Conservation (phyloP, 2,329 filamentous ascomycete genomes). For the Arachnomyces sp. region DNA sequence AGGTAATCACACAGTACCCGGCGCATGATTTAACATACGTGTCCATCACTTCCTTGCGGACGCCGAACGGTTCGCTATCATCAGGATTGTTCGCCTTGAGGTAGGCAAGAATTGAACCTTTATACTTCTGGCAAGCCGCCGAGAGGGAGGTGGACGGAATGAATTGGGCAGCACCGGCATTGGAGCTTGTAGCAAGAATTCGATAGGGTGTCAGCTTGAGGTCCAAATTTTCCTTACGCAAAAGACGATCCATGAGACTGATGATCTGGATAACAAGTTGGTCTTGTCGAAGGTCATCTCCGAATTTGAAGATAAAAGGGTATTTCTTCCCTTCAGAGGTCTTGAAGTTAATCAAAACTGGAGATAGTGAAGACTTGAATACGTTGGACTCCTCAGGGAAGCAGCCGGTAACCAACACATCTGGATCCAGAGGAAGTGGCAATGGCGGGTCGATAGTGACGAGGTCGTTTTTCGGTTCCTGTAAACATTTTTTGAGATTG, state of each 20-base stretch:
- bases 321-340: conserved; percentile 71
- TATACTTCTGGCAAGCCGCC: conserved; percentile 75
- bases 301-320: conserved; percentile 93
- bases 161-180: conserved; percentile 87
- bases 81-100: conserved; percentile 86
- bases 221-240: conserved; percentile 93
- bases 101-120: conserved; percentile 69
- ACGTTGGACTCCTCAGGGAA: conserved; percentile 79
- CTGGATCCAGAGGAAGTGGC: conserved; percentile 80
- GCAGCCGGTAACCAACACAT: conserved; percentile 68
- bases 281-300: conserved; percentile 92
- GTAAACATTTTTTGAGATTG: conserved; percentile 72
- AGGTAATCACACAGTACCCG: conserved; percentile 97
- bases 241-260: conserved; percentile 90
- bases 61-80: conserved; percentile 67
- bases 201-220: conserved; percentile 93
- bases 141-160: conserved; percentile 80
- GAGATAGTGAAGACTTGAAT: conserved; percentile 91
- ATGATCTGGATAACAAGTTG: conserved; percentile 97
- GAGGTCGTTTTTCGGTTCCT: conserved; percentile 86
- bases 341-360: conserved; percentile 84
- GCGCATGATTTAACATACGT: conserved; percentile 94
- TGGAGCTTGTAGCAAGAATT: conserved; percentile 85
- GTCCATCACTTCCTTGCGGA: conserved; percentile 87
- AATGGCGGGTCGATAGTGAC: conserved; percentile 75